Evolutionary conservation across 768 basidiomycete species (phyloP).

Genomic region (Kwoniella europaea): DNA sequence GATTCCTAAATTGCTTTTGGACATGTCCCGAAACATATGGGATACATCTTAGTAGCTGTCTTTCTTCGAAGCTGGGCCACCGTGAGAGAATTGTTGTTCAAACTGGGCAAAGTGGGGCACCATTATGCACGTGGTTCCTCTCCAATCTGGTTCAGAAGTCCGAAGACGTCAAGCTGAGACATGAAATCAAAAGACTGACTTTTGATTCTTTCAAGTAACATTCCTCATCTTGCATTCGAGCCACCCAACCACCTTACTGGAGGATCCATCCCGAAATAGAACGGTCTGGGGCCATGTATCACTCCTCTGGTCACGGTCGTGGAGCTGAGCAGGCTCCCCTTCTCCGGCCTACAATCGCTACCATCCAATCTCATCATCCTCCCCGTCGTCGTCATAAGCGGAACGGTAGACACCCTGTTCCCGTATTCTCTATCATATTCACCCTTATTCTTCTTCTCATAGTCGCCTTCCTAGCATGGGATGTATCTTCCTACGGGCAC

Average conservation of each 20-base stretch:
- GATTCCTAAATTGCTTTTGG: too few relatives aligned
- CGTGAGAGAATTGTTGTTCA: background rate
- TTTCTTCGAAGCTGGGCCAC: background rate
- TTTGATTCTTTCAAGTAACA: background rate
- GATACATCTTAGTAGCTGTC: too few relatives aligned
- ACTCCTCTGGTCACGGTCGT: background rate
- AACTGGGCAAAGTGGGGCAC: background rate
- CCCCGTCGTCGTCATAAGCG: background rate
- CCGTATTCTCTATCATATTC: constrained; percentile 23
- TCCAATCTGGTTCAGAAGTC: background rate
- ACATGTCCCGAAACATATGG: too few relatives aligned
- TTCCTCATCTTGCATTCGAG: background rate
- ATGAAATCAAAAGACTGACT: background rate
- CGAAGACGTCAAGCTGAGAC: background rate
- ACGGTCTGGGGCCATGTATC: background rate
- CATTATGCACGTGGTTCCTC: background rate
- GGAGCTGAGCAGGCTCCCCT: background rate
- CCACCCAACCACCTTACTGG: background rate
- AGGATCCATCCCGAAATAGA: background rate
- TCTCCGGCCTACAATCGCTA: background rate
- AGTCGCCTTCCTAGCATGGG: constrained; percentile 33
- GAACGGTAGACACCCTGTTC: constrained; percentile 9
- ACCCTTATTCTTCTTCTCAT: background rate
- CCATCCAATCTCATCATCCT: background rate
- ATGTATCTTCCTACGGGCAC: constrained; percentile 38